Conservation (phyloP, 345 rosid genomes). For the Gynandropsis gynandra region DNA sequence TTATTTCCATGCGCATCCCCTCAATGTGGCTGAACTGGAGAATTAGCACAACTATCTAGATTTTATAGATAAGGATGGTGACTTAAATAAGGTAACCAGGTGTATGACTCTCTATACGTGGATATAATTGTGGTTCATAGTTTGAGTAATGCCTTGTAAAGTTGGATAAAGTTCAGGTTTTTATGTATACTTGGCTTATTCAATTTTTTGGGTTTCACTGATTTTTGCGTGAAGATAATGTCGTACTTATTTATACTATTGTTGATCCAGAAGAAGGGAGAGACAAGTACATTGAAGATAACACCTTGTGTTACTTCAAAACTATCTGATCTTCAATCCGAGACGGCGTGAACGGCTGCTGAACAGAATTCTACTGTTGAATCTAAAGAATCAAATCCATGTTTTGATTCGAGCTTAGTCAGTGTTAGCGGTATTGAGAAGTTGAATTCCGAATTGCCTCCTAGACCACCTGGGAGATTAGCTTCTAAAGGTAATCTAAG, state of each 20-base stretch:
- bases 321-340: conserved; percentile 22
- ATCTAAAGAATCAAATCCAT: conserved; percentile 7
- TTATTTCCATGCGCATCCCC: conserved; percentile 88
- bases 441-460: conserved; percentile 20
- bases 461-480: conserved; percentile 23
- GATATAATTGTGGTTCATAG: conserved; percentile 37
- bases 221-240: too few relatives aligned
- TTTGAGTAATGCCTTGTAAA: conserved; percentile 51
- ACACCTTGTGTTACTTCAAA: too few relatives aligned
- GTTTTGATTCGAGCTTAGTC: neutral
- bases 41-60: conserved; percentile 92
- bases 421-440: conserved; percentile 13
- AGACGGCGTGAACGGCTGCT: conserved; percentile 8
- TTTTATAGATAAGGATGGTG: conserved; percentile 73
- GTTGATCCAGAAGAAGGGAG: too few relatives aligned
- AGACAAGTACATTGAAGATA: too few relatives aligned
- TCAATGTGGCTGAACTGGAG: too few relatives aligned
- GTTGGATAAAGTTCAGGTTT: too few relatives aligned
- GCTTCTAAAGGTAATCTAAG: conserved; percentile 26
- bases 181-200: too few relatives aligned
- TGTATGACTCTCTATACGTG: conserved; percentile 33
- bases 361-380: neutral
- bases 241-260: neutral
- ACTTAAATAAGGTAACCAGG: conserved; percentile 80
- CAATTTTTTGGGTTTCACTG: too few relatives aligned